Percentiles rank a stretch among this genome's conserved stretches.
phyloP scores from a whole-genome alignment of 805 yeast species.

The Osmozyma mogii region DNA sequence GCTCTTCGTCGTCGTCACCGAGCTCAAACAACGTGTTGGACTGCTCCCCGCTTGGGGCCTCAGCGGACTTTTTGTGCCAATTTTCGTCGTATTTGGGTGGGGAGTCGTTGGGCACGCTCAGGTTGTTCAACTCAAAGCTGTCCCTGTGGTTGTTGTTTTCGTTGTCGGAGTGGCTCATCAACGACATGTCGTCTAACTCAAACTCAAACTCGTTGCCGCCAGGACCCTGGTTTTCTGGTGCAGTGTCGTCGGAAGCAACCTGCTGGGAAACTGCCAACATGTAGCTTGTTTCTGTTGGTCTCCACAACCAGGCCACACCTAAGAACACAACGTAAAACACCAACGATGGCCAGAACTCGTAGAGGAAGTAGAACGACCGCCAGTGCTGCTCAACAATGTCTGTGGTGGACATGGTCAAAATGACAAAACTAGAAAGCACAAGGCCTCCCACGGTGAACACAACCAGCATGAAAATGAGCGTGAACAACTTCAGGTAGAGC shows the following conservation, averaged over 20 bases:
- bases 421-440: slow-evolving; percentile 58
- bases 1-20: slow-evolving; percentile 27
- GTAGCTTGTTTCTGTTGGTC: slow-evolving; percentile 93
- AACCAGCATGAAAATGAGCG: slow-evolving; percentile 66
- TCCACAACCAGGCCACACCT: slow-evolving; percentile 85
- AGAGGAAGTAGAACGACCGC: slow-evolving; percentile 82
- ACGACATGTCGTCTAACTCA: slow-evolving; percentile 50
- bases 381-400: slow-evolving; percentile 81
- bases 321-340: slow-evolving; percentile 79
- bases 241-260: slow-evolving; percentile 65
- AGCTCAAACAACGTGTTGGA: slow-evolving; percentile 34
- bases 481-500: slow-evolving; percentile 75
- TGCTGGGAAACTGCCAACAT: slow-evolving; percentile 93
- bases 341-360: slow-evolving; percentile 93
- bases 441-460: slow-evolving; percentile 65
- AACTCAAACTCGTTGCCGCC: slow-evolving; percentile 44
- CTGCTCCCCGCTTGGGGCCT: slow-evolving; percentile 7
- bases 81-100: slow-evolving; percentile 28
- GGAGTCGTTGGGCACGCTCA: slow-evolving; percentile 10
- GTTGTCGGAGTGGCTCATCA: slow-evolving; percentile 41
- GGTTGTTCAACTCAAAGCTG: slow-evolving; percentile 30
- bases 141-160: slow-evolving; percentile 23
- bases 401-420: slow-evolving; percentile 64
- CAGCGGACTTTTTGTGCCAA: slow-evolving; percentile 6
- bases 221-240: slow-evolving; percentile 13